These are phyloP conservation scores for Psilocybe tampanensis DNA, from an alignment of 768 basidiomycete species.

Conservation along the genomic window DNA sequence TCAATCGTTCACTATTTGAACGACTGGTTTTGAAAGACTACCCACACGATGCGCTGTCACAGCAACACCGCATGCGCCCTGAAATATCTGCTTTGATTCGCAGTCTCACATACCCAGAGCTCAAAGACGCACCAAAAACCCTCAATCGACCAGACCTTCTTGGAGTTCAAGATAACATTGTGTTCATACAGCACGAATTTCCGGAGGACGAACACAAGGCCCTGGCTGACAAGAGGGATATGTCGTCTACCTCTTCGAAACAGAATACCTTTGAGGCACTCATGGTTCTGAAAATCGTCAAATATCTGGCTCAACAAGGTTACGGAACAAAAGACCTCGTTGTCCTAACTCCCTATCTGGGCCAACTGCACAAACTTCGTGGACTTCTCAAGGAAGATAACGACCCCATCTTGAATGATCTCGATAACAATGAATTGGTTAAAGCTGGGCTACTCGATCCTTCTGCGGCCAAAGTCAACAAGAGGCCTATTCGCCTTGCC, in stretches of 20 bases:
- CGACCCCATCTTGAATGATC: conserved; percentile 65
- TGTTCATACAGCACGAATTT: conserved; percentile 61
- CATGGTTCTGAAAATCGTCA: conserved; percentile 69
- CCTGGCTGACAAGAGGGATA: conserved; percentile 48
- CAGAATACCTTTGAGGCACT: conserved; percentile 59
- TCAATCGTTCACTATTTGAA: conserved; percentile 72
- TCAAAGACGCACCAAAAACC: conserved; percentile 56
- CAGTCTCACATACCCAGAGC: conserved; percentile 64
- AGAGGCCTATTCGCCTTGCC: conserved; percentile 54
- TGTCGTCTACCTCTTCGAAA: conserved; percentile 54
- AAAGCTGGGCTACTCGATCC: conserved; percentile 54
- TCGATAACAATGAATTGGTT: conserved; percentile 60
- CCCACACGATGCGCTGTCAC: conserved; percentile 55
- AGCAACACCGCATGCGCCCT: conserved; percentile 77
- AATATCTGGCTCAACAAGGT: conserved; percentile 69
- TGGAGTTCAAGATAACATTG: conserved; percentile 57
- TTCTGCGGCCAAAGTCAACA: conserved; percentile 38
- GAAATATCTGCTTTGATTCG: conserved; percentile 69
- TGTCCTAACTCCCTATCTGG: conserved; percentile 70
- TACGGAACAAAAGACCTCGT: conserved; percentile 64
- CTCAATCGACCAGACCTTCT: conserved; percentile 49
- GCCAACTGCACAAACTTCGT: conserved; percentile 58
- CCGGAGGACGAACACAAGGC: conserved; percentile 51
- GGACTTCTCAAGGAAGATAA: conserved; percentile 44
- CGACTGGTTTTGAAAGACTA: conserved; percentile 63